Evolutionary conservation across 768 basidiomycete species (phyloP).

Genomic region (Rhizopogon rudus): DNA sequence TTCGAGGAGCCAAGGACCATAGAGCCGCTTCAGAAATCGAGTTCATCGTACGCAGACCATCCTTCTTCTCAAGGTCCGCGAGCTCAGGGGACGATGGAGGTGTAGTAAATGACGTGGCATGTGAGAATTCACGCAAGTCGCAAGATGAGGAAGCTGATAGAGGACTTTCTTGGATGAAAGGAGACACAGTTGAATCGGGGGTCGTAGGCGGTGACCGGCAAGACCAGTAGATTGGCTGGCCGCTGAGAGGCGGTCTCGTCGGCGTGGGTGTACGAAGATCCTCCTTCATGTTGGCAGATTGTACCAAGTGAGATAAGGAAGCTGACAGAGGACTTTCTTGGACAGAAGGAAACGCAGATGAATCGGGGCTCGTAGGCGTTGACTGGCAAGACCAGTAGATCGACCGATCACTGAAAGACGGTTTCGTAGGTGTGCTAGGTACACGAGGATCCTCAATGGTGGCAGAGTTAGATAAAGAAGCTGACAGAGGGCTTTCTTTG

Average conservation of each 20-base stretch:
- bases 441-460: not conserved
- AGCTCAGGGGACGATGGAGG: constrained; percentile 22
- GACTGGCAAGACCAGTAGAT: constrained; percentile 10
- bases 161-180: constrained; percentile 3
- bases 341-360: constrained; percentile 1
- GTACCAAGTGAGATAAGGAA: not conserved
- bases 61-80: constrained; percentile 5
- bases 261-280: not conserved
- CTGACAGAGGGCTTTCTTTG: constrained; percentile 5
- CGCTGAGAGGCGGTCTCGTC: constrained; percentile 1
- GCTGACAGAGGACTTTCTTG: constrained; percentile 6
- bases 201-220: constrained; percentile 7
- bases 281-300: not conserved
- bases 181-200: not conserved
- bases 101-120: constrained; percentile 26
- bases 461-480: constrained; percentile 1
- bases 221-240: constrained; percentile 6
- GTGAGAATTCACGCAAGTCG: constrained; percentile 27
- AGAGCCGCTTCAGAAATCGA: not conserved
- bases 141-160: constrained; percentile 10
- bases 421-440: not conserved
- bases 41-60: not conserved
- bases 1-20: not conserved
- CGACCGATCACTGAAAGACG: constrained; percentile 2
- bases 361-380: not conserved